A percentile compares a stretch with the other conserved stretches of the same genome.
These are phyloP conservation scores for Plenodomus tracheiphilus DNA, from an alignment of 2,329 filamentous ascomycete genomes.

Conservation along the genomic window DNA sequence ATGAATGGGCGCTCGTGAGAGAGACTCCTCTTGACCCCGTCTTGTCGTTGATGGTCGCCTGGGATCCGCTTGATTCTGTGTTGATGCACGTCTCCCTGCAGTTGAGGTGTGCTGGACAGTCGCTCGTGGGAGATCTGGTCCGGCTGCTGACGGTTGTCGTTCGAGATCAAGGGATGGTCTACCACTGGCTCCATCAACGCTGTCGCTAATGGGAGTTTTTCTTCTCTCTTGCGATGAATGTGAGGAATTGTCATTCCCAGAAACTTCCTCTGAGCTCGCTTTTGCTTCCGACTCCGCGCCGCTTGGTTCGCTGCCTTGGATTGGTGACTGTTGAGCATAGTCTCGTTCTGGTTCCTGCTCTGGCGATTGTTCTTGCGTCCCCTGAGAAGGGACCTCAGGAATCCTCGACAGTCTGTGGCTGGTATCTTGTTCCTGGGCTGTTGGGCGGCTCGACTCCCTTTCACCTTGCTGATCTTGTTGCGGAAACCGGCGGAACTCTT, in stretches of 20 bases:
- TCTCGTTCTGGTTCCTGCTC: conserved; percentile 1
- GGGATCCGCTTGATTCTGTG: not conserved
- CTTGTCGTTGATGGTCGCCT: too few relatives aligned
- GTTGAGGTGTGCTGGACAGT: not conserved
- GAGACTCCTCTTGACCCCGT: not conserved
- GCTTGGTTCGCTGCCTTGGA: conserved; percentile 1
- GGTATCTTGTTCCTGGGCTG: too few relatives aligned
- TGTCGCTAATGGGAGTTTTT: not conserved
- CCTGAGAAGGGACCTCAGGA: conserved; percentile 5
- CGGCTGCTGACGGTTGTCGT: not conserved
- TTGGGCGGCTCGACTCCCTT: conserved; percentile 1
- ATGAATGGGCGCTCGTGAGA: conserved; percentile 1
- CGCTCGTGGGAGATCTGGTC: not conserved
- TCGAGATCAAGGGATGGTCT: not conserved
- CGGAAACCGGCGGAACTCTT: conserved; percentile 4
- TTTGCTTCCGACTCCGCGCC: too few relatives aligned
- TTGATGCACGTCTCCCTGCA: not conserved
- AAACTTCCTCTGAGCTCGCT: conserved; percentile 7
- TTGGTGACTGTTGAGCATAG: not conserved
- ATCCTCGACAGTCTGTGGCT: conserved; percentile 1
- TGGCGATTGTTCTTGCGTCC: conserved; percentile 8
- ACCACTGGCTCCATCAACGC: conserved; percentile 8
- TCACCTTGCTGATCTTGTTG: conserved; percentile 2
- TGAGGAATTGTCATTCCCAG: conserved; percentile 6
- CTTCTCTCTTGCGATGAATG: not conserved